These are phyloP conservation scores for Colletotrichum tropicale DNA, from an alignment of 2,329 filamentous ascomycete genomes.

Conservation along the genomic window DNA sequence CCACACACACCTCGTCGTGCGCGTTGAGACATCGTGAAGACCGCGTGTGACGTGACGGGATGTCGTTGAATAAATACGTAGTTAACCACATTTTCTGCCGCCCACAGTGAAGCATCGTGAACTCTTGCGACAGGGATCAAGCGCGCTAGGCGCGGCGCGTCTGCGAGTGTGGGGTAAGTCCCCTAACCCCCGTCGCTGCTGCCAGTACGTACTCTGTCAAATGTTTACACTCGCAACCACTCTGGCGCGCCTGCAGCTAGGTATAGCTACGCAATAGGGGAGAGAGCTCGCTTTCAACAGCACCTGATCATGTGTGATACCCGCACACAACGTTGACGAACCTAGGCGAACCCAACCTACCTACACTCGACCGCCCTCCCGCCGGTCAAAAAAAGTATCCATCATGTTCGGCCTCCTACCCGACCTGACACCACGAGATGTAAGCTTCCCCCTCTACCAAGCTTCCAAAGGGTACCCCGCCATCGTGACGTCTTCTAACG, in stretches of 20 bases:
- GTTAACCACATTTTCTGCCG: slow-evolving; percentile 2
- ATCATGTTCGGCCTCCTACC: slow-evolving; percentile 69
- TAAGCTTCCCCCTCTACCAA: slow-evolving; percentile 42
- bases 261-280: neutral
- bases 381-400: neutral
- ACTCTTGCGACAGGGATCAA: slow-evolving; percentile 2
- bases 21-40: neutral
- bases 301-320: neutral
- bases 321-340: neutral
- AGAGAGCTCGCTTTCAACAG: neutral
- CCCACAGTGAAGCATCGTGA: slow-evolving; percentile 16
- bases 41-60: neutral
- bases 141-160: slow-evolving; percentile 19
- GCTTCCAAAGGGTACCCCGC: neutral
- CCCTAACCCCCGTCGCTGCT: neutral
- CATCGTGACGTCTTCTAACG: slow-evolving; percentile 18
- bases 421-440: slow-evolving; percentile 72
- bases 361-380: neutral
- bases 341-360: neutral
- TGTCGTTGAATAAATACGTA: neutral
- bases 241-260: neutral
- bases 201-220: slow-evolving; percentile 15
- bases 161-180: slow-evolving; percentile 8
- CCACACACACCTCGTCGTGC: neutral
- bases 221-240: slow-evolving; percentile 16